A percentile compares a stretch with the other conserved stretches of the same genome.
phyloP scores from a whole-genome alignment of 768 basidiomycete species.

The Suillus brevipes region DNA sequence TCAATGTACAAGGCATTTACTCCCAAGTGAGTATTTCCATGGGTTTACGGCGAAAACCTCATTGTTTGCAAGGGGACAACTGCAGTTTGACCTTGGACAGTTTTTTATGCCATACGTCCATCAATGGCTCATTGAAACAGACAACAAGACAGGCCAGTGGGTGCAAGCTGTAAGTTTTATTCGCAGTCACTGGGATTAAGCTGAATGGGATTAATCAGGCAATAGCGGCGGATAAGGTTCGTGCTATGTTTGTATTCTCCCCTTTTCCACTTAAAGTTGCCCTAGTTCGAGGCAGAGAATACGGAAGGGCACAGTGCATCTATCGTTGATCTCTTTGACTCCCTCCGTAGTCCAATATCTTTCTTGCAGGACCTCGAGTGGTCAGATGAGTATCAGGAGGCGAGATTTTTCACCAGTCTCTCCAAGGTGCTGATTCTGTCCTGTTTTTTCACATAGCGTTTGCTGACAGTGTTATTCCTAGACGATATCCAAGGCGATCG shows the following conservation, averaged over 20 bases:
- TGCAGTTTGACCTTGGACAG: conserved; percentile 66
- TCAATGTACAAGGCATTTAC: conserved; percentile 85
- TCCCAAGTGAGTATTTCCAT: conserved; percentile 55
- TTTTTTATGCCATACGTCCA: conserved; percentile 89
- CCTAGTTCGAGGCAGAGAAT: conserved; percentile 76
- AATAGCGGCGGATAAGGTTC: conserved; percentile 79
- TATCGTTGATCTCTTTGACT: conserved; percentile 94
- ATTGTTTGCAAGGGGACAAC: conserved; percentile 42
- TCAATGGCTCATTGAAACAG: conserved; percentile 87
- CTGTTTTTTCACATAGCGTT: background rate
- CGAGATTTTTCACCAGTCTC: conserved; percentile 85
- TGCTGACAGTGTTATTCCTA: conserved; percentile 31
- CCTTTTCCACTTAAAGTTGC: conserved; percentile 9
- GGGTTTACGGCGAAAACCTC: conserved; percentile 7
- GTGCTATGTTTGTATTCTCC: conserved; percentile 9
- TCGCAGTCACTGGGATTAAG: conserved; percentile 1
- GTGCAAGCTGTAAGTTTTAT: conserved; percentile 74
- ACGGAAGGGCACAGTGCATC: conserved; percentile 91
- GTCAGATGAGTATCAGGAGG: conserved; percentile 88
- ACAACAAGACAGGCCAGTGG: conserved; percentile 91
- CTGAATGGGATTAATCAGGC: conserved; percentile 47
- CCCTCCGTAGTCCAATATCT: conserved; percentile 83
- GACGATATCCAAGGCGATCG: conserved; percentile 90
- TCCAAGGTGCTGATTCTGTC: conserved; percentile 61
- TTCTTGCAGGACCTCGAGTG: conserved; percentile 90